Conservation (phyloP, 148 eudicot species). For the Amaranthus cruentus region DNA sequence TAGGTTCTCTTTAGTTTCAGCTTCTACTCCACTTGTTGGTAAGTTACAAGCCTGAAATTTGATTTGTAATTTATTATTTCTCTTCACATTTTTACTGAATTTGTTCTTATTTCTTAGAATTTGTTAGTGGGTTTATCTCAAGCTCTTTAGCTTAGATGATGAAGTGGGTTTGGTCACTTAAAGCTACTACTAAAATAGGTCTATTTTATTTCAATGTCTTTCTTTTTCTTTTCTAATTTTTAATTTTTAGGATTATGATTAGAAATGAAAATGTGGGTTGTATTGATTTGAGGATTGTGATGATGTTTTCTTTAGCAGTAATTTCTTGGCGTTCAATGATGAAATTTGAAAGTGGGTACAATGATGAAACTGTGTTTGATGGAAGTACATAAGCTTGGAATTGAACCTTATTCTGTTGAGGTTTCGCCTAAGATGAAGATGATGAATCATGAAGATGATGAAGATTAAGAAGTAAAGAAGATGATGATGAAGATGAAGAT, state of each 20-base stretch:
- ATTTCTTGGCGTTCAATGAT: conserved; percentile 74
- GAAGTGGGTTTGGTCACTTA: conserved; percentile 89
- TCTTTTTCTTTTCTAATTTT: conserved; percentile 5
- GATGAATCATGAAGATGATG: no score
- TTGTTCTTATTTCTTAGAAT: conserved; percentile 41
- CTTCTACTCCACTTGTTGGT: conserved; percentile 71
- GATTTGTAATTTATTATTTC: not conserved
- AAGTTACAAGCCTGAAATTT: conserved; percentile 18
- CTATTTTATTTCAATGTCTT: conserved; percentile 1
- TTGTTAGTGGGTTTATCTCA: conserved; percentile 75
- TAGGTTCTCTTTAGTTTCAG: conserved; percentile 54
- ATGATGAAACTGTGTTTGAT: conserved; percentile 97
- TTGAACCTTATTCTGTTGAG: conserved; percentile 83
- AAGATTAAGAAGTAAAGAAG: no score
- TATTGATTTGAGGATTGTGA: not conserved
- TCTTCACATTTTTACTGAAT: conserved; percentile 13
- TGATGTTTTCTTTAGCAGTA: conserved; percentile 36
- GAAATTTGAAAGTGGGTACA: conserved; percentile 96
- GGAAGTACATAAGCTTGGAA: conserved; percentile 84
- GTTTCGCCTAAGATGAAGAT: conserved; percentile 34
- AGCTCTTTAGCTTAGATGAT: conserved; percentile 53
- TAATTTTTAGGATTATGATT: not conserved
- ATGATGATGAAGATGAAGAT: no score
- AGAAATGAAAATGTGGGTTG: conserved; percentile 6
- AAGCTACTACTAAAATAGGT: conserved; percentile 85